These are phyloP conservation scores for Tylopilus subfusipes DNA, from an alignment of 768 basidiomycete genomes.

Conservation along the genomic window DNA sequence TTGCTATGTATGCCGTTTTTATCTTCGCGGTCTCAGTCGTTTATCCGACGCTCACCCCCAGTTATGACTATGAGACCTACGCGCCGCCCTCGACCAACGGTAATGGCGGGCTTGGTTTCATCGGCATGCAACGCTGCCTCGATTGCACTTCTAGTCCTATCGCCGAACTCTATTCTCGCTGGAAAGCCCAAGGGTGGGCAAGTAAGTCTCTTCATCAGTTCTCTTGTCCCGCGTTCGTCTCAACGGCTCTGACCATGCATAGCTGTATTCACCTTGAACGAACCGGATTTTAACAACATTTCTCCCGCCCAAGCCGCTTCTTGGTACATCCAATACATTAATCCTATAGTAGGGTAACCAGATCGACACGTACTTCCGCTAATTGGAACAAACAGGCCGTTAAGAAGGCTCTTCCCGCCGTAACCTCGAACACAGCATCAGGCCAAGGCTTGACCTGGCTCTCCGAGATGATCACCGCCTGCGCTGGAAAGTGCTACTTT, in stretches of 20 bases:
- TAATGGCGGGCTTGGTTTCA: constrained; percentile 36
- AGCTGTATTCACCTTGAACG: constrained; percentile 37
- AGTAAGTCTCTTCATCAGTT: constrained; percentile 21
- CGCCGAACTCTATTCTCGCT: constrained; percentile 30
- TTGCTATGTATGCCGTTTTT: constrained; percentile 29
- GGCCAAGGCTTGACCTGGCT: constrained; percentile 37
- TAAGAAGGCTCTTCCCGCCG: constrained; percentile 38
- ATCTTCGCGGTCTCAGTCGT: neutral
- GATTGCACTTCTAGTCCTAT: constrained; percentile 38
- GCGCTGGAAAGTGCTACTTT: constrained; percentile 33
- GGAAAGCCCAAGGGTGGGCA: constrained; percentile 31
- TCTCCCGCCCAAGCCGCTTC: constrained; percentile 29
- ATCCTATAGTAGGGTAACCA: constrained; percentile 32
- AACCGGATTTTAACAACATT: constrained; percentile 34
- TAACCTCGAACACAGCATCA: constrained; percentile 31
- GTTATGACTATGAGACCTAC: constrained; percentile 39
- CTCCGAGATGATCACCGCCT: constrained; percentile 34
- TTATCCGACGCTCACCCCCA: constrained; percentile 4
- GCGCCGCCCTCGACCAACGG: constrained; percentile 35
- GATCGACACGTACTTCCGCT: neutral
- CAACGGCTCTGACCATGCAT: neutral
- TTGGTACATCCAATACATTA: constrained; percentile 37
- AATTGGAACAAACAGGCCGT: constrained; percentile 21
- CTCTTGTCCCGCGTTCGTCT: neutral
- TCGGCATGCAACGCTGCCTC: constrained; percentile 38